Base-by-base conservation (phyloP, 192 early-diverging fungal species). In the Umbelopsis ramanniana region DNA sequence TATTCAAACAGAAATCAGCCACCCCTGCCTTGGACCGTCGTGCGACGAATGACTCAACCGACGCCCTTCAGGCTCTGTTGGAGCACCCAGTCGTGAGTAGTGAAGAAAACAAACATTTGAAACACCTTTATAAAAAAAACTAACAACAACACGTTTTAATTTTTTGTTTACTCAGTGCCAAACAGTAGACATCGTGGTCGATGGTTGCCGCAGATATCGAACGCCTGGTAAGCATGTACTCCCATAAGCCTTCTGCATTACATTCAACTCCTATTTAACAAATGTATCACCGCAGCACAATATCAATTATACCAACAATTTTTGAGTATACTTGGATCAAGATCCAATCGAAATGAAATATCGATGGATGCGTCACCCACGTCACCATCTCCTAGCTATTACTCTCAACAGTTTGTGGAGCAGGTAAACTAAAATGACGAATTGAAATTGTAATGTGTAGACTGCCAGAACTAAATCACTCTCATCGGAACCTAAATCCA, bases 1-100 rank as follows among this genome's bases (percentile, higher is more conserved):
- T 79, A 57, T 23, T 69, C 70, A 73, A 7, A 53, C 68, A 69
- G 17, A 69, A 45, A 54, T 74, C 24, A 17, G 52, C 24, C 19
- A 67, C 33, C 4, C 21, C 33, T 22, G 53, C 11, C 7, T 38
- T 33, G 19, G 52, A 70, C 52, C 29, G 37, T 19, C 47, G 14
- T 1, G 23, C n/a, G 8, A 38, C 33, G 37, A 38, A 38, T 23
- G 69, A 52, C 29, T 70, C 24, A 15, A 29, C 19, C 7, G 47
- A 66, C 37, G 57, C 57, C 33, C 2, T 54, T 4, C 35, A 68
- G 23, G 23, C 43, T 33, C 24, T 47, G 9, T 37, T n/a, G 26
- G 21, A 29, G 12, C 24, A 40, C 50, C 47, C 48, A 69, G 43
- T 66, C 22, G 37, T 69, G 67, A 45, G 66, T 72, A 15, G 46